phyloP scores from a whole-genome alignment of 2,329 filamentous ascomycete genomes.

The Arthroderma sp. region DNA sequence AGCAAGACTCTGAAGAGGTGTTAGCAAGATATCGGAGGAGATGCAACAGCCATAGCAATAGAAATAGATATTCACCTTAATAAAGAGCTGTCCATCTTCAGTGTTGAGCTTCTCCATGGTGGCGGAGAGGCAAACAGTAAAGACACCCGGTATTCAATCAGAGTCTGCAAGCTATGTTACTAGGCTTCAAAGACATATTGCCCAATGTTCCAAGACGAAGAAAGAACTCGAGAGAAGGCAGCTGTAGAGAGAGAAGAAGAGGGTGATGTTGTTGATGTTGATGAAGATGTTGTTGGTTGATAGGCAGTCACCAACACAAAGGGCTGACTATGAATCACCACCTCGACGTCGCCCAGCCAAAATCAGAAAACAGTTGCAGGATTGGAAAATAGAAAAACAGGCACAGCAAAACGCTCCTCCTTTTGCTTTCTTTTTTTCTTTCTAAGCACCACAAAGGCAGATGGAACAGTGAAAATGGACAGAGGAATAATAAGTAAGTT shows the following conservation, averaged over 20 bases:
- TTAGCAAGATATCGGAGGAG: slow-evolving; percentile 5
- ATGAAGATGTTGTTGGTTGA: neutral
- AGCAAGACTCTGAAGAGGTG: slow-evolving; percentile 61
- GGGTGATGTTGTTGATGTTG: too few species aligned
- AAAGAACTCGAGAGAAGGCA: too few species aligned
- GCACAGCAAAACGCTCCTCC: neutral
- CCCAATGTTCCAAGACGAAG: neutral
- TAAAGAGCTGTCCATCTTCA: slow-evolving; percentile 38
- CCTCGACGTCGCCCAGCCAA: neutral
- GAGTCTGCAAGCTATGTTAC: neutral
- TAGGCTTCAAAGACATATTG: neutral
- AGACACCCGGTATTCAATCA: slow-evolving; percentile 18
- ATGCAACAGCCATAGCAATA: neutral
- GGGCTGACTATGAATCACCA: neutral
- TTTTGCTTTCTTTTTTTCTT: too few species aligned
- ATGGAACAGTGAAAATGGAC: neutral
- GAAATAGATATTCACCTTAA: slow-evolving; percentile 24
- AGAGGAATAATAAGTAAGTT: neutral
- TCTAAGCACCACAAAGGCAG: too few species aligned
- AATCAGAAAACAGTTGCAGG: neutral
- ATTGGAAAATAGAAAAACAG: neutral
- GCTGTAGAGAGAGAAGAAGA: too few species aligned
- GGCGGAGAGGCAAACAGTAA: slow-evolving; percentile 17
- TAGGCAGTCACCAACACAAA: too few species aligned
- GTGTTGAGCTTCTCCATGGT: slow-evolving; percentile 38